A percentile compares a stretch with the other conserved stretches of the same genome.
phyloP scores from a whole-genome alignment of 2,329 filamentous ascomycete genomes.

The Sordariomycetes sp. region DNA sequence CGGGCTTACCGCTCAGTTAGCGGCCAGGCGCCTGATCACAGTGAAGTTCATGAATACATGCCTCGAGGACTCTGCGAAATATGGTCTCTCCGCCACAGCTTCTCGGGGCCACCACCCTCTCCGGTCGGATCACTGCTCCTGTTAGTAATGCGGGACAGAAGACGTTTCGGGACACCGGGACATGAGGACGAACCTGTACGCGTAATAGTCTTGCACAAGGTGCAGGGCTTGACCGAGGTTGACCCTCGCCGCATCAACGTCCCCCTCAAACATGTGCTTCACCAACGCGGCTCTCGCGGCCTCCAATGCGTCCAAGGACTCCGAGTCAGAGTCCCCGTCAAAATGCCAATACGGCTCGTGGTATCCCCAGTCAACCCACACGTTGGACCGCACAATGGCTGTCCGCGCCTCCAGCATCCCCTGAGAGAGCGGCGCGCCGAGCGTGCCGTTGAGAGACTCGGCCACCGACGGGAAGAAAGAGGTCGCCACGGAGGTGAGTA shows the following conservation, averaged over 20 bases:
- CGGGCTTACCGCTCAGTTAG: background rate
- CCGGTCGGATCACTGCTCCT: background rate
- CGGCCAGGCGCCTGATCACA: background rate
- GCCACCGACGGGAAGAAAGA: conserved; percentile 2
- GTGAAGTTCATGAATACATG: background rate
- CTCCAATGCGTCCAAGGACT: conserved; percentile 4
- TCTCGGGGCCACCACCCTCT: background rate
- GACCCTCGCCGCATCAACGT: conserved; percentile 3
- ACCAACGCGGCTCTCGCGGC: conserved; percentile 5
- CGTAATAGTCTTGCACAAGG: conserved; percentile 9
- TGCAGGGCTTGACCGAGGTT: conserved; percentile 9
- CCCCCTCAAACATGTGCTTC: conserved; percentile 2
- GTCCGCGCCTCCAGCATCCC: conserved; percentile 6
- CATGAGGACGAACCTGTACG: conserved; percentile 7
- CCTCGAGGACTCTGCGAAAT: background rate
- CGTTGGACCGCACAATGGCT: conserved; percentile 5
- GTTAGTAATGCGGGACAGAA: background rate
- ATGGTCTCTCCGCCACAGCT: background rate
- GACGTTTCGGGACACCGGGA: background rate
- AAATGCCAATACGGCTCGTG: conserved; percentile 7
- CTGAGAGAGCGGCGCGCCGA: conserved; percentile 3
- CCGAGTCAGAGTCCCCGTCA: conserved; percentile 6
- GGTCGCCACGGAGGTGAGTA: conserved; percentile 2
- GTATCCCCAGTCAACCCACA: conserved; percentile 5
- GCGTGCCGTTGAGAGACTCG: background rate